These are phyloP conservation scores for Fusarium lyarnte DNA, from an alignment of 2,329 filamentous ascomycete species.

Conservation along the genomic window DNA sequence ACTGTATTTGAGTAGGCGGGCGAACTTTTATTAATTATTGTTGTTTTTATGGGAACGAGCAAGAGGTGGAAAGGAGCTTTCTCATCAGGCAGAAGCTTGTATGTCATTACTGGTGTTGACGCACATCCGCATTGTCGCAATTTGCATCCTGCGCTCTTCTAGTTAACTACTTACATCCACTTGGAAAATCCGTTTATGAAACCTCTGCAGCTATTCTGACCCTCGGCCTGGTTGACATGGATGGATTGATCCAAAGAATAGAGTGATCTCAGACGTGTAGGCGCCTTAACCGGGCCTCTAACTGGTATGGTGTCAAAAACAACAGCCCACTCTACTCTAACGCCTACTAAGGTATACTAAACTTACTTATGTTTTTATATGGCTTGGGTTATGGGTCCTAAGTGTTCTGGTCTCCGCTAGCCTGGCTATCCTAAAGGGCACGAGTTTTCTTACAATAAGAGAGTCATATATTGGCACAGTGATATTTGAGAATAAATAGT, in stretches of 20 bases:
- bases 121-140: conserved; percentile 32
- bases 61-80: background rate
- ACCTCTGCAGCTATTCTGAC: background rate
- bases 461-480: background rate
- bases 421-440: background rate
- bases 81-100: conserved; percentile 25
- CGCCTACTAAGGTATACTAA: no score
- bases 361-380: background rate
- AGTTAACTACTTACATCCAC: conserved; percentile 26
- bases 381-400: no score
- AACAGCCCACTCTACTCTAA: background rate
- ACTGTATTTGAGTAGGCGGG: conserved; percentile 20
- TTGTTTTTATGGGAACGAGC: conserved; percentile 9
- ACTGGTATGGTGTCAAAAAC: background rate
- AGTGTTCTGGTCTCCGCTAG: background rate
- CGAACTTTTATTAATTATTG: conserved; percentile 32
- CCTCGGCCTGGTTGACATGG: background rate
- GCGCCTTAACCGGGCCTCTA: background rate
- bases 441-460: background rate
- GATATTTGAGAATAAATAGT: background rate
- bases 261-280: background rate
- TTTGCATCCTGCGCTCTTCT: conserved; percentile 29
- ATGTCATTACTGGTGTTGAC: conserved; percentile 37
- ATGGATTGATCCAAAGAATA: background rate
- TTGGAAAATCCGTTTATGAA: conserved; percentile 27